phyloP scores from a whole-genome alignment of 305 asterid species.

The Solanum hybrid region DNA sequence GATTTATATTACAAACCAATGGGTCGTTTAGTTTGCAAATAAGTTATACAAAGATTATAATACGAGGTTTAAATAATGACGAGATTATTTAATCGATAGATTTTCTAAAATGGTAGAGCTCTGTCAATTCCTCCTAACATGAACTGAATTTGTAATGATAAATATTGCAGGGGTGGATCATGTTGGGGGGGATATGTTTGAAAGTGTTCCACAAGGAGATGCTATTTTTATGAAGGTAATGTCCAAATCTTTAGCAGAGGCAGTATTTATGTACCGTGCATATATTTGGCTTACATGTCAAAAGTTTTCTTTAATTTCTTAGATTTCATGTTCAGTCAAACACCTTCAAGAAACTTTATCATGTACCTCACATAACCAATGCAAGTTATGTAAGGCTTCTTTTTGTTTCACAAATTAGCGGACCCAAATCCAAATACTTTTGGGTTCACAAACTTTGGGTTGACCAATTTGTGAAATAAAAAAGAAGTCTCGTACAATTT shows the following conservation, averaged over 20 bases:
- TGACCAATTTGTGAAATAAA: background rate
- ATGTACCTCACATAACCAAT: background rate
- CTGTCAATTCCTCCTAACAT: background rate
- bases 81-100: background rate
- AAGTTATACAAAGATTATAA: background rate
- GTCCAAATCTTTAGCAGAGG: background rate
- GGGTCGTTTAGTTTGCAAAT: background rate
- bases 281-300: background rate
- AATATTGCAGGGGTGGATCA: slow-evolving; percentile 22
- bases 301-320: background rate
- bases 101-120: background rate
- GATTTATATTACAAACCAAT: background rate
- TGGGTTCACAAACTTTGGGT: background rate
- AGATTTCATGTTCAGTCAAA: background rate
- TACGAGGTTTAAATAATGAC: background rate
- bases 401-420: background rate
- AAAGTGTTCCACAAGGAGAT: slow-evolving; percentile 23
- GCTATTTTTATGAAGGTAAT: slow-evolving; percentile 21
- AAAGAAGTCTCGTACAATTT: background rate
- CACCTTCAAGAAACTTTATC: background rate
- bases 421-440: background rate
- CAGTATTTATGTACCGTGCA: background rate
- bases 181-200: slow-evolving; percentile 33
- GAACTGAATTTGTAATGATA: background rate
- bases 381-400: background rate